Evolutionary conservation across 148 eudicot genomes (phyloP), one percentile per base, ranked within the genome.

Genomic region (Dianthus caryophyllus): DNA sequence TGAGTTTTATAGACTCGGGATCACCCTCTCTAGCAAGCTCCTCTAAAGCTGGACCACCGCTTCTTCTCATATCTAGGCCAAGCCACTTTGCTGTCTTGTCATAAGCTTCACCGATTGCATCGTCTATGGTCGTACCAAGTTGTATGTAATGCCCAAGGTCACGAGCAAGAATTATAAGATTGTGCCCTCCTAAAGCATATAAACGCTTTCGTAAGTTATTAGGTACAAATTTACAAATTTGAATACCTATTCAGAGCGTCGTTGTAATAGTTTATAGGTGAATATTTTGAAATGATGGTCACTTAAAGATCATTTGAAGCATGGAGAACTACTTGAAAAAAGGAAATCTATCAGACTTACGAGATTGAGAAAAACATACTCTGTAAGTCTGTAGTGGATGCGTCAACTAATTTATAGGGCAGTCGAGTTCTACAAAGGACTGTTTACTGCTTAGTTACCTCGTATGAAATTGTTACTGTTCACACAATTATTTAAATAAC

Each of bases 61-160:
- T 84, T 80, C 68, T 84, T 66, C 96, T 84, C 81, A 94, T n/a
- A 72, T 94, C 99, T 65, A 94, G 96, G 68, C 99, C 97, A 77
- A 94, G 97, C 99, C 99, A 94, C 76, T 88, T 94, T 57, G 99
- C 96, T 48, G 89, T 83, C 71, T 94, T 94, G 69, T 94, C 99
- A 78, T 94, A 94, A 66, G 99, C 99, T 83, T 94, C 99, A 58
- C 99, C 99, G 71, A 94, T 90, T 61, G 99, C 99, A 81, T 94
- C 99, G 71, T 94, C 99, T 54, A 94, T 85, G 48, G 97, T 74
- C 24, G 97, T 94, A 55, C 99, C 99, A 52, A 94, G 93, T 77
- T 94, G 99, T 68, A 88, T 59, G 74, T 94, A 94, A 65, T 88
- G 84, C 14, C 99, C 99, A 62, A 94, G 85, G 59, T 81, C 90